Evolutionary conservation across 306 rosid species (phyloP).

Genomic region (Psophocarpus tetragonolobus): DNA sequence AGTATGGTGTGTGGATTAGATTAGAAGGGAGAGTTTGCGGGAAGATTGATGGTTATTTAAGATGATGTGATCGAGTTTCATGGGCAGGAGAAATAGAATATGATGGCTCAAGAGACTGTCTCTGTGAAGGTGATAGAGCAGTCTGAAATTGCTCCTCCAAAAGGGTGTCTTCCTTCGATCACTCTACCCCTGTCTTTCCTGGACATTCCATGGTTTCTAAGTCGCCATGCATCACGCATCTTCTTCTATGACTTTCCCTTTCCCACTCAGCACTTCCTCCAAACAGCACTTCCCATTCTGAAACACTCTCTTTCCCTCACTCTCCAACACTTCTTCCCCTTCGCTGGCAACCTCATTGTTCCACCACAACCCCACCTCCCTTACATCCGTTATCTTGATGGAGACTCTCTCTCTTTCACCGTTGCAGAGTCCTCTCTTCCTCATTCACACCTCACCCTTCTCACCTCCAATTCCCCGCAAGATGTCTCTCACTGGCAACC

Average conservation of each 20-base stretch:
- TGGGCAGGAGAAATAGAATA: neutral
- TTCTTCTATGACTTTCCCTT: conserved; percentile 40
- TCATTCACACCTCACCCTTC: neutral
- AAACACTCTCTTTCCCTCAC: conserved; percentile 47
- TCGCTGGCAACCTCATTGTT: conserved; percentile 18
- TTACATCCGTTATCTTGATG: conserved; percentile 24
- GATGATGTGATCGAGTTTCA: too few species aligned
- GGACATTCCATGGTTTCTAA: conserved; percentile 39
- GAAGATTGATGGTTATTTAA: too few species aligned
- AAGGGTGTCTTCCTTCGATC: conserved; percentile 23
- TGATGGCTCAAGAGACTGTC: neutral
- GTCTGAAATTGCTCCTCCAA: conserved; percentile 38
- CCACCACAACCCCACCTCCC: conserved; percentile 31
- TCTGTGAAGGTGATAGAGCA: neutral
- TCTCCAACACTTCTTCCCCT: conserved; percentile 50
- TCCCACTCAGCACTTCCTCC: conserved; percentile 29
- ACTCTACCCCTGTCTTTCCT: conserved; percentile 46
- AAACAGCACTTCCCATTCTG: conserved; percentile 40
- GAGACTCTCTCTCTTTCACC: conserved; percentile 24
- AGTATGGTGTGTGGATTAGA: too few species aligned
- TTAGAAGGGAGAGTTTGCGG: too few species aligned
- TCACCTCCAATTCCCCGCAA: neutral
- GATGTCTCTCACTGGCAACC: neutral
- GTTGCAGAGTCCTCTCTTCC: conserved; percentile 22
- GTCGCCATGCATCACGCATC: conserved; percentile 32